Evolutionary conservation across 1,284 basidiomycete species (phyloP).

Genomic region (Cutaneotrichosporon cavernicola): DNA sequence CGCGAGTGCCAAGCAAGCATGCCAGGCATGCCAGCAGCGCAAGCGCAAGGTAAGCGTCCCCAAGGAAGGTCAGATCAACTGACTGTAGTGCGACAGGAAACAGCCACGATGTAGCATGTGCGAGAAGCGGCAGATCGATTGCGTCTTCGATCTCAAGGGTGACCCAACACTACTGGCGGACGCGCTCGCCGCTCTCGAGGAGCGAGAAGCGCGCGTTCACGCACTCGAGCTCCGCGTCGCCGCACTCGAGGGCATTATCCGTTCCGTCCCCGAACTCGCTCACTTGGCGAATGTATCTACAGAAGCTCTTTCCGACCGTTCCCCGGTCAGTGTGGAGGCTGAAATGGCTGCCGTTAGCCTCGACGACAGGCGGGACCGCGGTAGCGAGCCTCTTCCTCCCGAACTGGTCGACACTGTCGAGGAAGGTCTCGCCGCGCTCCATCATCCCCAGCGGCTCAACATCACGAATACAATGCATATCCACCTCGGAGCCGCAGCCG

Average conservation of each 20-base stretch:
- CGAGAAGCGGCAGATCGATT: slow-evolving; percentile 18
- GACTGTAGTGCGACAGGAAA: slow-evolving; percentile 18
- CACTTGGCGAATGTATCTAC: background rate
- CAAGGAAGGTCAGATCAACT: background rate
- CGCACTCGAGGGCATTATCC: background rate
- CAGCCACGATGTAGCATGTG: slow-evolving; percentile 20
- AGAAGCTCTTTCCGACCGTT: slow-evolving; percentile 4
- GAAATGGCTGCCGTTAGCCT: background rate
- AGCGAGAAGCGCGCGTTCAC: slow-evolving; percentile 15
- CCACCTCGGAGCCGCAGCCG: background rate
- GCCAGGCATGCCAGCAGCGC: slow-evolving; percentile 21
- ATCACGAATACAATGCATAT: slow-evolving; percentile 7
- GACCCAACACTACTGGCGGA: slow-evolving; percentile 22
- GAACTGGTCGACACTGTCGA: slow-evolving; percentile 3
- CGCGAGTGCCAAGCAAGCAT: slow-evolving; percentile 16
- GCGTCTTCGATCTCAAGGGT: slow-evolving; percentile 20
- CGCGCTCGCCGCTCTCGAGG: slow-evolving; percentile 16
- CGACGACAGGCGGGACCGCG: slow-evolving; percentile 4
- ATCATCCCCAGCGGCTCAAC: background rate
- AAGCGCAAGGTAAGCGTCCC: slow-evolving; percentile 18
- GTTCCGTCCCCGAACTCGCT: slow-evolving; percentile 7
- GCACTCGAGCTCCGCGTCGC: slow-evolving; percentile 13
- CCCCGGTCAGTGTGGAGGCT: background rate
- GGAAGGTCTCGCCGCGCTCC: slow-evolving; percentile 1
- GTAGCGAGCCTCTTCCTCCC: slow-evolving; percentile 1